Conservation (phyloP, 352 stramenopile genomes). For the Phytophthora palmivora region DNA sequence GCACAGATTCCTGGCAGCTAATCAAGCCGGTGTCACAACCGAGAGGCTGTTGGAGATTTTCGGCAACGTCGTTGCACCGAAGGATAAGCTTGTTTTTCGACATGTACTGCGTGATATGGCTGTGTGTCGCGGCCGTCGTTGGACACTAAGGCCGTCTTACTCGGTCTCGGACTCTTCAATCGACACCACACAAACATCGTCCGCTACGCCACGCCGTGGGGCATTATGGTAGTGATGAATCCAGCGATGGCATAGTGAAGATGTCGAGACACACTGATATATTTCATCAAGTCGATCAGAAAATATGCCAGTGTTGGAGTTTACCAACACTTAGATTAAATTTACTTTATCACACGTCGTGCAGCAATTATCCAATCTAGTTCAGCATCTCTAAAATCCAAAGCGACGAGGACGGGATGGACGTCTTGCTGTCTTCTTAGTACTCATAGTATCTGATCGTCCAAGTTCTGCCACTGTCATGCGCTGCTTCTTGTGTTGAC, state of each 20-base stretch:
- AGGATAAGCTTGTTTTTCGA: slow-evolving; percentile 90
- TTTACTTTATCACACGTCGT: too few relatives aligned
- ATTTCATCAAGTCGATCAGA: too few relatives aligned
- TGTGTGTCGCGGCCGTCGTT: slow-evolving; percentile 67
- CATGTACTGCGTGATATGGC: slow-evolving; percentile 88
- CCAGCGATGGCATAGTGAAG: background rate
- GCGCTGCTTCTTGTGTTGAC: slow-evolving; percentile 64
- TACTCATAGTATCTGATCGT: slow-evolving; percentile 31
- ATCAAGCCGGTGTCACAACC: slow-evolving; percentile 77
- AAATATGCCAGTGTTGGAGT: too few relatives aligned
- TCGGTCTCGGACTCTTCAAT: slow-evolving; percentile 2
- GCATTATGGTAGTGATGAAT: slow-evolving; percentile 1
- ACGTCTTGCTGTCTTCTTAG: slow-evolving; percentile 55
- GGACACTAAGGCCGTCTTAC: slow-evolving; percentile 79
- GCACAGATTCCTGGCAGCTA: slow-evolving; percentile 78
- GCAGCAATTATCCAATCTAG: background rate
- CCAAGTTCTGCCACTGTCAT: slow-evolving; percentile 72
- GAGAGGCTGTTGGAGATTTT: slow-evolving; percentile 92
- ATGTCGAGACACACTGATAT: background rate
- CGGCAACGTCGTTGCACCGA: slow-evolving; percentile 76
- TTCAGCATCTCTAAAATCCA: slow-evolving; percentile 58
- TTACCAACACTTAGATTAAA: too few relatives aligned
- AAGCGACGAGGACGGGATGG: slow-evolving; percentile 74
- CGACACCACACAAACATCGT: background rate
- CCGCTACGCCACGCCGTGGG: slow-evolving; percentile 1